Conservation (phyloP, 140 eudicot genomes). For the Stevia rebaudiana region DNA sequence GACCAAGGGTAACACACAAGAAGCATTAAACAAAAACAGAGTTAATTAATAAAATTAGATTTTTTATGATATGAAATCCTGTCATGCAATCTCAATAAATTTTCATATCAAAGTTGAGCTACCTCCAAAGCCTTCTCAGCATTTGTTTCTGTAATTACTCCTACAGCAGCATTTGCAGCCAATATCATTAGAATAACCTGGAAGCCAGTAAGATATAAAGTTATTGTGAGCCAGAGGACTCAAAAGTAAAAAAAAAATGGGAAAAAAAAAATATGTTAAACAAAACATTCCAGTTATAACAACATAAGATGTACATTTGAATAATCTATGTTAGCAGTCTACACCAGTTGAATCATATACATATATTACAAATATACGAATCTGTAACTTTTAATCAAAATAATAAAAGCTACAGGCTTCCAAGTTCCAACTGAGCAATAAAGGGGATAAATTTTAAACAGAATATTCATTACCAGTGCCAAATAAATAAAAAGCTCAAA, state of each 20-base stretch:
- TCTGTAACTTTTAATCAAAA: neutral
- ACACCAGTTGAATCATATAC: neutral
- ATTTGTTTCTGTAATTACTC: constrained; percentile 97
- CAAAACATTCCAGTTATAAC: no score
- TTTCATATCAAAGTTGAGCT: neutral
- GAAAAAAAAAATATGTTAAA: neutral
- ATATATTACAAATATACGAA: neutral
- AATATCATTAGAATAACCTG: constrained; percentile 94
- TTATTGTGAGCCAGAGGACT: neutral
- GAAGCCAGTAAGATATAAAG: neutral
- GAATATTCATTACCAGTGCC: neutral
- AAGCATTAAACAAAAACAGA: neutral
- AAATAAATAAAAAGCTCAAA: neutral
- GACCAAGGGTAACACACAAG: neutral
- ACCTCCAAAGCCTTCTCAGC: constrained; percentile 99
- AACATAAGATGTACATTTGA: neutral
- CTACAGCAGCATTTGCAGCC: constrained; percentile 99
- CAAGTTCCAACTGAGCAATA: neutral
- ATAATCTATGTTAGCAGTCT: neutral
- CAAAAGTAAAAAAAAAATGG: neutral
- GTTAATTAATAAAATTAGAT: neutral
- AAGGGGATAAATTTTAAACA: neutral
- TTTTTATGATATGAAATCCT: neutral
- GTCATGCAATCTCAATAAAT: neutral
- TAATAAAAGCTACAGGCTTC: neutral